Evolutionary conservation across 352 stramenopile species (phyloP), one percentile per base, ranked within the genome.

Genomic region (Globisporangium lucens): DNA sequence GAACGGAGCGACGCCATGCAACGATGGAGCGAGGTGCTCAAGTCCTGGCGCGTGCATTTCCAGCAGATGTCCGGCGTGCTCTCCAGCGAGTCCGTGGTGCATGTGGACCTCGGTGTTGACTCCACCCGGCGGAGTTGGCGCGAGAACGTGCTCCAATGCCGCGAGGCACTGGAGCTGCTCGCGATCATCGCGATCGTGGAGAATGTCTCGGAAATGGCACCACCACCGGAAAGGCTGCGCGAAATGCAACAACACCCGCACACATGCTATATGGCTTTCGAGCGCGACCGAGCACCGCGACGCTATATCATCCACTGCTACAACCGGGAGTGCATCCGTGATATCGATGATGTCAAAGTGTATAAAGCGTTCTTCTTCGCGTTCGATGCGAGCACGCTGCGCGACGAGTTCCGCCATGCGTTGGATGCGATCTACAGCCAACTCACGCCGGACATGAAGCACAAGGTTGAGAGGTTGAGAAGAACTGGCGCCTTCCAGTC

Each of bases 361-460:
- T 56, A 20, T 24, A 33, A 27, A 8, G 49, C 49, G n/a, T 56
- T 33, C 49, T 56, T 56, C 49, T 56, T 56, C 49, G 49, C 49
- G 49, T 56, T 56, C 22, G 22, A 56, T 27, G 49, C 3, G 9
- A 27, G n/a, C n/a, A 33, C 22, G 22, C 12, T 56, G 49, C 49
- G 49, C 6, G 49, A 17, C 49, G 49, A 56, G 12, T 56, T 56
- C 33, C 22, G 22, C 49, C 2, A 20, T 22, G 49, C 29, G 49
- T 7, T 56, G 9, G 22, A 56, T 24, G 9, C 4, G 6, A 56
- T 56, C n/a, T 33, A 56, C 22, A 30, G n/a, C n/a, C n/a, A 33
- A 7, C 49, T 56, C n/a, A 33, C 49, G 6, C 49, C 8, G 49
- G 49, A 56, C 4, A 13, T 56, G 49, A 56, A 13, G 29, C n/a